A percentile compares a stretch with the other conserved stretches of the same genome.
These are phyloP conservation scores for Daldinia childiae DNA, from an alignment of 495 filamentous ascomycete genomes.

Conservation along the genomic window DNA sequence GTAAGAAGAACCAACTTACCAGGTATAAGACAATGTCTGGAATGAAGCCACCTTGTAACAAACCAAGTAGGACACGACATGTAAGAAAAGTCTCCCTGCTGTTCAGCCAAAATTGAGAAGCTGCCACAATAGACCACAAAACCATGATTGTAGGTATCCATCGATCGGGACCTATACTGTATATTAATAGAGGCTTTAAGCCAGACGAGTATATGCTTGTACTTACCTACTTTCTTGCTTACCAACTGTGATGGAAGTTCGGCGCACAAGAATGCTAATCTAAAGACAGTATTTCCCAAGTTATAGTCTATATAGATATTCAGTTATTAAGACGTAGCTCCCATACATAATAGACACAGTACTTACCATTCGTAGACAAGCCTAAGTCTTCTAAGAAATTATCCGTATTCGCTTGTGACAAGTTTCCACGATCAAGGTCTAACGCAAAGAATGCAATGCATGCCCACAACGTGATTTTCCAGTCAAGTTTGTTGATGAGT, in stretches of 20 bases:
- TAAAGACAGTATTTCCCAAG: slow-evolving; percentile 76
- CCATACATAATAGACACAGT: background rate
- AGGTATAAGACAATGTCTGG: slow-evolving; percentile 66
- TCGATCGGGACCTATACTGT: slow-evolving; percentile 68
- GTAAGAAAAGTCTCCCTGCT: slow-evolving; percentile 66
- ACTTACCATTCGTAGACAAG: slow-evolving; percentile 64
- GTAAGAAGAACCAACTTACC: slow-evolving; percentile 52
- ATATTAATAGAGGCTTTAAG: background rate
- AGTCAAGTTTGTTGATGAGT: slow-evolving; percentile 46
- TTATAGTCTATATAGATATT: slow-evolving; percentile 66
- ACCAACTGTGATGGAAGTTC: slow-evolving; percentile 80
- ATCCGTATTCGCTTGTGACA: slow-evolving; percentile 54
- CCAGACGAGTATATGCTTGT: slow-evolving; percentile 45
- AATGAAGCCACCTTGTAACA: slow-evolving; percentile 73
- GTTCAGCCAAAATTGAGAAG: slow-evolving; percentile 70
- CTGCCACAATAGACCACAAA: slow-evolving; percentile 76
- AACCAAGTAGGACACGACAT: slow-evolving; percentile 70
- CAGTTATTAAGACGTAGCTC: background rate
- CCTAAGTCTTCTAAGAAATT: slow-evolving; percentile 67
- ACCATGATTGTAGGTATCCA: slow-evolving; percentile 88
- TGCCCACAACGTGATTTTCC: slow-evolving; percentile 41
- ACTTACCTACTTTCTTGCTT: slow-evolving; percentile 74
- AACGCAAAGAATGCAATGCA: slow-evolving; percentile 37
- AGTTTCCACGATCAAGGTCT: slow-evolving; percentile 36
- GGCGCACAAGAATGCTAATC: slow-evolving; percentile 69